These are phyloP conservation scores for Serendipita sp. DNA, from an alignment of 768 basidiomycete genomes.

Conservation along the genomic window DNA sequence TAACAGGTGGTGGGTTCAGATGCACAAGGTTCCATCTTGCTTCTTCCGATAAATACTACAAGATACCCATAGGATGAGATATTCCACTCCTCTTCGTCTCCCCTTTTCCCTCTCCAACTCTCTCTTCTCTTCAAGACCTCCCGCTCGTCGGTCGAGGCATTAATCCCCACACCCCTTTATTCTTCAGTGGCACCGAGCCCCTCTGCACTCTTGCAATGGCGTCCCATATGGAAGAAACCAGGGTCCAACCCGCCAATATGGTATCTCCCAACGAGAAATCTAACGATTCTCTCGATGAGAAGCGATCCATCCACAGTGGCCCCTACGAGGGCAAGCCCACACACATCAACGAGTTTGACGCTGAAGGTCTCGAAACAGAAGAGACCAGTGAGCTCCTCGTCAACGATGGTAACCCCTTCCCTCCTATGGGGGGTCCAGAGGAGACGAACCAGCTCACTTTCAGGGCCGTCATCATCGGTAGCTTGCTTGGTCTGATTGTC, in stretches of 20 bases:
- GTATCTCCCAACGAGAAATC: not conserved
- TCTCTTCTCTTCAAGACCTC: not conserved
- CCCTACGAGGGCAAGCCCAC: not conserved
- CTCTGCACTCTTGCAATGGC: not conserved
- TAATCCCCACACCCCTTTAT: not conserved
- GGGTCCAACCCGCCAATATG: not conserved
- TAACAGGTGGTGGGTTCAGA: too few relatives aligned
- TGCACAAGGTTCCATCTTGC: too few relatives aligned
- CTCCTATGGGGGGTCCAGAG: slow-evolving; percentile 32
- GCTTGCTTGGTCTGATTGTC: slow-evolving; percentile 36
- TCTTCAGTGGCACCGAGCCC: not conserved
- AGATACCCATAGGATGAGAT: not conserved
- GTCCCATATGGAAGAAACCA: not conserved
- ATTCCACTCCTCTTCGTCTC: not conserved
- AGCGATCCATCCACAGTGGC: not conserved
- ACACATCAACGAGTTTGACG: slow-evolving; percentile 4
- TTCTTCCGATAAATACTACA: too few relatives aligned
- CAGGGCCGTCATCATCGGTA: slow-evolving; percentile 35
- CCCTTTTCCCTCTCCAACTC: not conserved
- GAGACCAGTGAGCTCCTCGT: not conserved
- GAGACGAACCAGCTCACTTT: slow-evolving; percentile 39
- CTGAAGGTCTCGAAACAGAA: not conserved
- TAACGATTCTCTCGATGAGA: not conserved
- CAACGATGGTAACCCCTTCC: slow-evolving; percentile 28
- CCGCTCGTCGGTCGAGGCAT: not conserved